Percentiles rank a stretch among this genome's conserved stretches.
Evolutionary conservation across 1,284 basidiomycete genomes (phyloP).

Genomic region (Rhodotorula sp.): DNA sequence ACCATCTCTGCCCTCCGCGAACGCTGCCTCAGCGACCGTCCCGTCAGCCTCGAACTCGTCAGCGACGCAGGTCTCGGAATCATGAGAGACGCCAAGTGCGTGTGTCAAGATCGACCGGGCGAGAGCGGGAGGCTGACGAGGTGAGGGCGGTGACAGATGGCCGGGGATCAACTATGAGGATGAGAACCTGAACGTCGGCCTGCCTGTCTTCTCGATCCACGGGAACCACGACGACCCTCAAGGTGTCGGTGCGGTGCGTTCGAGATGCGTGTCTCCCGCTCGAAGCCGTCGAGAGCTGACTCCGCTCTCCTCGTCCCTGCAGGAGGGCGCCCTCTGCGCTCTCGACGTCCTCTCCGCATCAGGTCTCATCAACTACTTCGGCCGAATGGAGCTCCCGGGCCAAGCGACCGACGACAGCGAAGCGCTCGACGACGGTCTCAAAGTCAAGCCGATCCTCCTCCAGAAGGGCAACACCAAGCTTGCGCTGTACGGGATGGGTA

Average conservation of each 20-base stretch:
- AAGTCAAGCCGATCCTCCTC: conserved; percentile 83
- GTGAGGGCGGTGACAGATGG: conserved; percentile 60
- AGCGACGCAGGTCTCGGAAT: conserved; percentile 85
- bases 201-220: conserved; percentile 97
- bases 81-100: conserved; percentile 73
- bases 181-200: conserved; percentile 86
- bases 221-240: conserved; percentile 99
- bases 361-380: conserved; percentile 96
- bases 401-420: conserved; percentile 60
- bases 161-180: conserved; percentile 98
- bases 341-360: conserved; percentile 91
- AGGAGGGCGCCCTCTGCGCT: conserved; percentile 93
- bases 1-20: conserved; percentile 86
- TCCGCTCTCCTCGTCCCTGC: neutral
- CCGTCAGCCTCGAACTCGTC: conserved; percentile 82
- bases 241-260: conserved; percentile 80
- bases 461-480: conserved; percentile 83
- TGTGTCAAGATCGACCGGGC: conserved; percentile 22
- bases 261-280: neutral
- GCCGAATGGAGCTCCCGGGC: conserved; percentile 65
- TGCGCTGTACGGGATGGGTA: conserved; percentile 92
- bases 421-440: conserved; percentile 63
- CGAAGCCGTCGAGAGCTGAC: neutral
- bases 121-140: neutral
- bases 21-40: conserved; percentile 82